Base-by-base conservation (phyloP, 805 yeast species). In the Metschnikowia gelsemii region DNA sequence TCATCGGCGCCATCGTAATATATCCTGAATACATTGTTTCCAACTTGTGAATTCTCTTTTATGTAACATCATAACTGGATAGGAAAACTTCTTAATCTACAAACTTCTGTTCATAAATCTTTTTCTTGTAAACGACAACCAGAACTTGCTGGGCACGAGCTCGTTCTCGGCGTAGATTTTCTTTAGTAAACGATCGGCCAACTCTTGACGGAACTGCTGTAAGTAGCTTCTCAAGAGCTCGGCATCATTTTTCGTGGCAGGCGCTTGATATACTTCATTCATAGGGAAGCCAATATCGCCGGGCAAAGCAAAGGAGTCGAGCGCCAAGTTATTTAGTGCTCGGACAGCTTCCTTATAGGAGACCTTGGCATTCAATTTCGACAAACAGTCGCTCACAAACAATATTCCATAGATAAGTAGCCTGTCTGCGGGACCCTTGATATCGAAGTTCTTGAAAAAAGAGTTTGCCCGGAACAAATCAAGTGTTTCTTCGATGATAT, bases 261-360 rank as follows among this genome's bases (percentile, higher is more conserved):
- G 93, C 8, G 96, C 78, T 35, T 78, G 66, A 64, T 81, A 79
- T 59, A 93, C 59, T 51, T 88, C 76, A 63, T 90, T 91, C 64
- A 93, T 73, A 14, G 98, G 97, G 72, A 93, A 93, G 11, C 91
- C 89, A 7, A 91, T 80, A 47, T 93, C 96, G 18, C 99, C 99
- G 2, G 99, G 99, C 47, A 93, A 75, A 13, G 90, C 73, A 58
- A 93, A 91, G 59, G 81, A 80, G 53, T 91, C 98, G 43, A 93
- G 73, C 1, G 97, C 83, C 50, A 89, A 74, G 58, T 90, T 90
- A 50, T 87, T 89, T 49, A 93, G 75, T n/a, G 72, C 63, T 47
- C 82, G 76, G 19, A 72, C 68, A 0, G 90, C 89, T 38, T 84
- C 90, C 41, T 68, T 70, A 32, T 74, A 66, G 5, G 75, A 62